Evolutionary conservation across 2,329 filamentous ascomycete genomes (phyloP).

Genomic region (Aureobasidium sp.): DNA sequence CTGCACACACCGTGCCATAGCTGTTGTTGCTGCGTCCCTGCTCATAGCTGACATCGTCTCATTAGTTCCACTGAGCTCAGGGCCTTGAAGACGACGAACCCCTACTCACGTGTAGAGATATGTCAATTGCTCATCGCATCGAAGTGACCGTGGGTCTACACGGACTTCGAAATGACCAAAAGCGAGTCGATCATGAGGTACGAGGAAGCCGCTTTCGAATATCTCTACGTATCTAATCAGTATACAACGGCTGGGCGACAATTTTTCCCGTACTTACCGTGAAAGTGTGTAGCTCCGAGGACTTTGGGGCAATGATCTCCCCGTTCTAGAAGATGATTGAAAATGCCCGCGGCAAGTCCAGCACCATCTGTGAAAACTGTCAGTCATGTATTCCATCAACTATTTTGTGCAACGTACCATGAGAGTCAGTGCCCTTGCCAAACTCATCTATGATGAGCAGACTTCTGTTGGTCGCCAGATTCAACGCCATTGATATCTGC

Average conservation of each 20-base stretch:
- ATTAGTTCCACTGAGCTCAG: conserved; percentile 1
- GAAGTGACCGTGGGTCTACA: conserved; percentile 47
- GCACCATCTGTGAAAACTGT: conserved; percentile 48
- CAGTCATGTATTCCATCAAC: conserved; percentile 3
- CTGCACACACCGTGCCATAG: conserved; percentile 78
- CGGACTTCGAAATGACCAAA: conserved; percentile 68
- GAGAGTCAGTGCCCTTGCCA: conserved; percentile 59
- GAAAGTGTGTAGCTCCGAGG: conserved; percentile 57
- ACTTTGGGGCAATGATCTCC: conserved; percentile 50
- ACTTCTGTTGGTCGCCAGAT: conserved; percentile 66
- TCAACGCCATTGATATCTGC: conserved; percentile 72
- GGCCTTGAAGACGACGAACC: neutral
- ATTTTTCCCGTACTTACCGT: conserved; percentile 38
- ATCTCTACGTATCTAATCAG: conserved; percentile 47
- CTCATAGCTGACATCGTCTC: conserved; percentile 12
- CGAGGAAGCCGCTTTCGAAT: conserved; percentile 57
- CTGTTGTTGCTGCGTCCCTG: conserved; percentile 68
- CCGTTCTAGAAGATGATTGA: conserved; percentile 49
- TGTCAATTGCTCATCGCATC: conserved; percentile 56
- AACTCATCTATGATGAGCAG: conserved; percentile 93
- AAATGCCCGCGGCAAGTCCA: conserved; percentile 55
- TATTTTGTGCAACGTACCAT: conserved; percentile 31
- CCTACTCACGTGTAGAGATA: conserved; percentile 60
- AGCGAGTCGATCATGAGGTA: conserved; percentile 42
- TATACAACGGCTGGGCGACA: conserved; percentile 38